phyloP scores from a whole-genome alignment of 805 yeast species.

The Saccharomycopsis sp. region DNA sequence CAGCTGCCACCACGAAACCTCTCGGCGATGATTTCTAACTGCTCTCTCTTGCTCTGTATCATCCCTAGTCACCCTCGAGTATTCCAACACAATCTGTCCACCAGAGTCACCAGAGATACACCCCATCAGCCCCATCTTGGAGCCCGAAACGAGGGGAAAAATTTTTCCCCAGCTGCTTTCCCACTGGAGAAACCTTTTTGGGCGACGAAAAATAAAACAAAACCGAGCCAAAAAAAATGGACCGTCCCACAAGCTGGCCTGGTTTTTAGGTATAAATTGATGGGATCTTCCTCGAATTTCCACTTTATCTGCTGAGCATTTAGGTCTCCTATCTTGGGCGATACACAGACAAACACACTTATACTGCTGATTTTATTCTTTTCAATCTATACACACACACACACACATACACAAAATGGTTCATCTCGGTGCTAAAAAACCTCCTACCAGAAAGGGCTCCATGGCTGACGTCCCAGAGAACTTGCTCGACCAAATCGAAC shows the following conservation, averaged over 20 bases:
- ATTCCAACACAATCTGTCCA: no score
- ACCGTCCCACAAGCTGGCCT: no score
- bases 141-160: neutral
- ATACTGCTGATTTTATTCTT: no score
- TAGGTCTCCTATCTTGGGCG: no score
- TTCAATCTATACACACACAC: no score
- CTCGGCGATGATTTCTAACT: no score
- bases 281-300: neutral
- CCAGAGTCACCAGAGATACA: neutral
- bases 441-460: conserved; percentile 71
- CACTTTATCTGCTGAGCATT: no score
- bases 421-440: conserved; percentile 77
- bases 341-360: no score
- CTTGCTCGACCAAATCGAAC: conserved; percentile 50
- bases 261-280: neutral
- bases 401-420: conserved; percentile 46
- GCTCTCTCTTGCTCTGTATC: no score
- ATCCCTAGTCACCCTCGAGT: no score
- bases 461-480: conserved; percentile 62
- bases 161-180: neutral
- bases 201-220: neutral
- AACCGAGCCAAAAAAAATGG: neutral
- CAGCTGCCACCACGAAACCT: no score
- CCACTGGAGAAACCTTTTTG: neutral
- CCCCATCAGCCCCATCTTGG: neutral